Conservation (phyloP, 768 basidiomycete species). For the Phlegmacium glaucopus region DNA sequence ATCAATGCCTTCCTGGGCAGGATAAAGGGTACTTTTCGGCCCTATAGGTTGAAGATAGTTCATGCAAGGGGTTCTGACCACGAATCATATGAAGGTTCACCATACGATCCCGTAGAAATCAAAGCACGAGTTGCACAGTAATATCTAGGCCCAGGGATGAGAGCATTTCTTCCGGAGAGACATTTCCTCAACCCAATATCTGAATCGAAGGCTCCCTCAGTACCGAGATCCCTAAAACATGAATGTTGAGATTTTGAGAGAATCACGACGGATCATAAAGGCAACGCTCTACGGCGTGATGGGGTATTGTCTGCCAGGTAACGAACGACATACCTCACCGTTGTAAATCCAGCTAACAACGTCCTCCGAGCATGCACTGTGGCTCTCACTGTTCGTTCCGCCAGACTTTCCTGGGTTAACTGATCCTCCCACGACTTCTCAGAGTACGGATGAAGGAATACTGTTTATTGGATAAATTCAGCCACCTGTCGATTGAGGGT, state of each 20-base stretch:
- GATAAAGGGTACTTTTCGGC: constrained; percentile 45
- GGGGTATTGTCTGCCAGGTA: no score
- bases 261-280: neutral
- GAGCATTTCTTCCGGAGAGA: constrained; percentile 32
- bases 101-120: constrained; percentile 58
- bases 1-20: constrained; percentile 50
- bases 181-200: constrained; percentile 58
- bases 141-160: constrained; percentile 62
- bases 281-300: no score
- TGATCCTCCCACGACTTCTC: constrained; percentile 65
- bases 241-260: neutral
- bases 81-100: constrained; percentile 27
- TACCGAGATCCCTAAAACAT: constrained; percentile 54
- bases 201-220: constrained; percentile 62
- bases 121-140: constrained; percentile 60
- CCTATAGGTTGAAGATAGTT: constrained; percentile 31
- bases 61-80: constrained; percentile 4
- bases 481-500: constrained; percentile 34
- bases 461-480: constrained; percentile 21
- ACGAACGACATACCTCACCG: constrained; percentile 46
- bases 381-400: constrained; percentile 59
- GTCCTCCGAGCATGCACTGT: constrained; percentile 56
- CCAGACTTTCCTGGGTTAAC: constrained; percentile 51
- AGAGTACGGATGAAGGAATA: constrained; percentile 59
- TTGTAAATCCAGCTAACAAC: constrained; percentile 60